Evolutionary conservation across 805 yeast species (phyloP).

Genomic region (Saccharomycopsis fodiens): DNA sequence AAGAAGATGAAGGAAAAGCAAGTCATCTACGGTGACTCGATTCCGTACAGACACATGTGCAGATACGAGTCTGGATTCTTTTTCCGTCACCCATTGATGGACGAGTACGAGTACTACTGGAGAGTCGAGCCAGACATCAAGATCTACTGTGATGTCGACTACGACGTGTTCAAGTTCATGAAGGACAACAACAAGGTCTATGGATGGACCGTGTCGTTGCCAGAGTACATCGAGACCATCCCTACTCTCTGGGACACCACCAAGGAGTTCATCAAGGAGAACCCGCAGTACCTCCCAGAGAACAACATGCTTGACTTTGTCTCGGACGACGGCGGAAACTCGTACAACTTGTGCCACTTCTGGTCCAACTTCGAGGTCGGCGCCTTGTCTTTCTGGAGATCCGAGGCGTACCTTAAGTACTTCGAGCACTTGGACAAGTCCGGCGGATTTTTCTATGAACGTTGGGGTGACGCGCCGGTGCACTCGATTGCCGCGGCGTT

Average conservation of each 20-base stretch:
- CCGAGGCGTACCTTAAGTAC: constrained; percentile 59
- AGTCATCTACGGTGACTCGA: constrained; percentile 59
- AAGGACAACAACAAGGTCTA: constrained; percentile 65
- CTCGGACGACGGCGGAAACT: constrained; percentile 60
- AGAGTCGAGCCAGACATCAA: constrained; percentile 85
- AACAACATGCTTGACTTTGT: constrained; percentile 64
- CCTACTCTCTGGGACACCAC: constrained; percentile 73
- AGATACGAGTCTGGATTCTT: constrained; percentile 88
- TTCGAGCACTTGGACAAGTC: constrained; percentile 68
- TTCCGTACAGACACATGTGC: constrained; percentile 84
- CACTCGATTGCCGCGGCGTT: constrained; percentile 83
- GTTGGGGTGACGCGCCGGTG: constrained; percentile 95
- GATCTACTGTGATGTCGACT: constrained; percentile 75
- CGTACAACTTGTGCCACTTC: constrained; percentile 79
- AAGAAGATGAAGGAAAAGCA: constrained; percentile 41
- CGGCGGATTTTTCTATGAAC: constrained; percentile 89
- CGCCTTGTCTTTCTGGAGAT: constrained; percentile 65
- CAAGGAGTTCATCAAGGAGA: constrained; percentile 45
- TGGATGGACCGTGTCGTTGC: constrained; percentile 71
- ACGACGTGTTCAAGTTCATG: constrained; percentile 79
- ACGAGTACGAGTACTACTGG: constrained; percentile 87
- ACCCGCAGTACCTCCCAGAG: constrained; percentile 53
- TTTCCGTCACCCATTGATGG: constrained; percentile 66
- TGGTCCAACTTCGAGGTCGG: constrained; percentile 91
- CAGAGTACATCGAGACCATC: constrained; percentile 67